Conservation (phyloP, 768 basidiomycete species). For the Mycena kentingensis region DNA sequence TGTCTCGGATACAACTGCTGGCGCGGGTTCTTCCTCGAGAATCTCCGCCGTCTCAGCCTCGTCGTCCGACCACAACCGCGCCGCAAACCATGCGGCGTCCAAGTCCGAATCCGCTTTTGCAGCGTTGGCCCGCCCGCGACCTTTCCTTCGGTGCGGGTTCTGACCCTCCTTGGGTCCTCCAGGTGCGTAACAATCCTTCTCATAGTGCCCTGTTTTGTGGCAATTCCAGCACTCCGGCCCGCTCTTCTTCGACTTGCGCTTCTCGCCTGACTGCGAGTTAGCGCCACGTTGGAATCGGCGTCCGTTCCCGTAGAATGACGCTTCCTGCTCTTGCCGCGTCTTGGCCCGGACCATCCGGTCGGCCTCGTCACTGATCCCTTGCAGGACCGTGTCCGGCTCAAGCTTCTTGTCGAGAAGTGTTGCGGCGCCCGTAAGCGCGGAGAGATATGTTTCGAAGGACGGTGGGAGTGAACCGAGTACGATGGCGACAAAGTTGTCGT, state of each 20-base stretch:
- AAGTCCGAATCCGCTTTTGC: background rate
- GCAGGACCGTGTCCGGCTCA: background rate
- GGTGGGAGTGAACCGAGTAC: background rate
- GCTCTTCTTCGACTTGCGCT: background rate
- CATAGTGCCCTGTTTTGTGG: conserved; percentile 30
- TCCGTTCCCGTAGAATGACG: too few relatives aligned
- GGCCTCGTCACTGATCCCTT: background rate
- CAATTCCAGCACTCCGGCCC: conserved; percentile 32
- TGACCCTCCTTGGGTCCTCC: conserved; percentile 42
- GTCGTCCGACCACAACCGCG: background rate
- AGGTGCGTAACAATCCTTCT: conserved; percentile 36
- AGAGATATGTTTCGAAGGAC: background rate
- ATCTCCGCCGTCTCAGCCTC: too few relatives aligned
- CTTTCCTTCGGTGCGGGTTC: conserved; percentile 20
- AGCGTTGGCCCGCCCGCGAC: background rate
- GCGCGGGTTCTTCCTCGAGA: background rate
- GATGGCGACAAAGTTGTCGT: background rate
- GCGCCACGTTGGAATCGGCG: background rate
- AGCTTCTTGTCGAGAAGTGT: background rate
- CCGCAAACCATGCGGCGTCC: background rate
- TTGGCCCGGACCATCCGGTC: too few relatives aligned
- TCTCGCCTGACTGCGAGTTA: background rate
- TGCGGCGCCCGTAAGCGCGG: background rate
- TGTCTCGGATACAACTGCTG: too few relatives aligned
- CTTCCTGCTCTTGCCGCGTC: too few relatives aligned